Evolutionary conservation across 1,284 basidiomycete genomes (phyloP).

Genomic region (Pseudozyma sp.): DNA sequence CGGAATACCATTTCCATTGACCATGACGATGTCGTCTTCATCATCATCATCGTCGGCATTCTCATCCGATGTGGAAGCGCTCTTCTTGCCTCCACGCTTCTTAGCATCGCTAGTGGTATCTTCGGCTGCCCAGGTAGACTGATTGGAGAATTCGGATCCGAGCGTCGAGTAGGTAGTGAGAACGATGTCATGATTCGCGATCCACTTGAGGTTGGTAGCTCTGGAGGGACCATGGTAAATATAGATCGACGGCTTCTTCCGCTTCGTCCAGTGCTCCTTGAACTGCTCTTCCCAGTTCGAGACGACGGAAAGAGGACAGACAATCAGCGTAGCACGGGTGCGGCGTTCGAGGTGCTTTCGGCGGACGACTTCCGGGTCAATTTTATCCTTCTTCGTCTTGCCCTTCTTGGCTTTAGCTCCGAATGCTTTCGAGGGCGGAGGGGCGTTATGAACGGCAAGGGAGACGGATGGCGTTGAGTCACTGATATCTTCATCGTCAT

Average conservation of each 20-base stretch:
- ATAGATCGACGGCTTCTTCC: conserved; percentile 75
- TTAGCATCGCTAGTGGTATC: conserved; percentile 20
- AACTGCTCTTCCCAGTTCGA: conserved; percentile 99
- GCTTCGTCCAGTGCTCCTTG: conserved; percentile 77
- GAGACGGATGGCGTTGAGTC: conserved; percentile 20
- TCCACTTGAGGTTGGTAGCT: conserved; percentile 82
- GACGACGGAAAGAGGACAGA: conserved; percentile 95
- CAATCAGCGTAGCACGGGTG: conserved; percentile 91
- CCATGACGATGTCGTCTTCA: conserved; percentile 73
- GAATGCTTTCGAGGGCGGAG: conserved; percentile 17
- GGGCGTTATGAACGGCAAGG: conserved; percentile 40
- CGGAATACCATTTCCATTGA: conserved; percentile 75
- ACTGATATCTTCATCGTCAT: conserved; percentile 20
- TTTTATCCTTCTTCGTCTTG: conserved; percentile 73
- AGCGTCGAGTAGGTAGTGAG: conserved; percentile 97
- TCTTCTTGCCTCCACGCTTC: conserved; percentile 25
- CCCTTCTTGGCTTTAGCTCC: conserved; percentile 74
- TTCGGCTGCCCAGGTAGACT: conserved; percentile 70
- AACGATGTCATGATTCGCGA: conserved; percentile 95
- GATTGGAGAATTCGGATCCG: conserved; percentile 93
- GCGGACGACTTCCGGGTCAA: conserved; percentile 67
- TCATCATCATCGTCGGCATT: conserved; percentile 73
- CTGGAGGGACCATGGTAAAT: conserved; percentile 94
- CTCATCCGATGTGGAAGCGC: conserved; percentile 17
- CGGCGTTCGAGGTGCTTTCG: conserved; percentile 67